These are phyloP conservation scores for Diaporthe australafricana DNA, from an alignment of 2,329 filamentous ascomycete species.

Conservation along the genomic window DNA sequence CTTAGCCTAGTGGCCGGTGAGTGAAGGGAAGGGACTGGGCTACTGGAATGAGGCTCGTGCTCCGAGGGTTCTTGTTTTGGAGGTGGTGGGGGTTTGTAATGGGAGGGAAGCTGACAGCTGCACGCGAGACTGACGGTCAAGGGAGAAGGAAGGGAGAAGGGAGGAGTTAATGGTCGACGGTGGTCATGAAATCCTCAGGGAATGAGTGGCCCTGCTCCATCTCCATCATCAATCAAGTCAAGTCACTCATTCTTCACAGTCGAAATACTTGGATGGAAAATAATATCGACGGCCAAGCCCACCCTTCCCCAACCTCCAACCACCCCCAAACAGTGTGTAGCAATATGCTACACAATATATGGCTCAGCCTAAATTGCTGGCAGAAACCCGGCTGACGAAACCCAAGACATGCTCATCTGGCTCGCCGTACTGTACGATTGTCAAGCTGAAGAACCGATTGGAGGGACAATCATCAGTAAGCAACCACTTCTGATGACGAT, in stretches of 20 bases:
- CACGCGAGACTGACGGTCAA: neutral
- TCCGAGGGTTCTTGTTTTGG: neutral
- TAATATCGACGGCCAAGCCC: too few species aligned
- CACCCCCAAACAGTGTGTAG: neutral
- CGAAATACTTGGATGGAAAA: neutral
- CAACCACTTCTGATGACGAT: neutral
- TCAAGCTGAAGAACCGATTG: neutral
- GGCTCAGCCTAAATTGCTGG: slow-evolving; percentile 24
- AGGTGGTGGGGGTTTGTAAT: too few species aligned
- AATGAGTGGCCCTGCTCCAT: neutral
- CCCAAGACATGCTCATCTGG: slow-evolving; percentile 23
- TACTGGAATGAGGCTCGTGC: slow-evolving; percentile 1
- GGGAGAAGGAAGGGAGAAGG: slow-evolving; percentile 13
- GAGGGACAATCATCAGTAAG: slow-evolving; percentile 9
- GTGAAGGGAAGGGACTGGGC: neutral
- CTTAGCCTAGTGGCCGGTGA: too few species aligned
- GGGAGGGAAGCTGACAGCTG: neutral
- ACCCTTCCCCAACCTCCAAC: neutral
- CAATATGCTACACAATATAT: slow-evolving; percentile 14
- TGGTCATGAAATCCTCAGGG: neutral
- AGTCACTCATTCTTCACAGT: neutral
- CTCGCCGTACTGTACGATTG: neutral
- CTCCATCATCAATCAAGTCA: neutral
- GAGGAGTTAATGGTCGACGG: neutral
- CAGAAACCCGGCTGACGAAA: slow-evolving; percentile 27